Base-by-base conservation (phyloP, 2,329 filamentous ascomycete genomes). In the Fusarium pseudoanthophilum region DNA sequence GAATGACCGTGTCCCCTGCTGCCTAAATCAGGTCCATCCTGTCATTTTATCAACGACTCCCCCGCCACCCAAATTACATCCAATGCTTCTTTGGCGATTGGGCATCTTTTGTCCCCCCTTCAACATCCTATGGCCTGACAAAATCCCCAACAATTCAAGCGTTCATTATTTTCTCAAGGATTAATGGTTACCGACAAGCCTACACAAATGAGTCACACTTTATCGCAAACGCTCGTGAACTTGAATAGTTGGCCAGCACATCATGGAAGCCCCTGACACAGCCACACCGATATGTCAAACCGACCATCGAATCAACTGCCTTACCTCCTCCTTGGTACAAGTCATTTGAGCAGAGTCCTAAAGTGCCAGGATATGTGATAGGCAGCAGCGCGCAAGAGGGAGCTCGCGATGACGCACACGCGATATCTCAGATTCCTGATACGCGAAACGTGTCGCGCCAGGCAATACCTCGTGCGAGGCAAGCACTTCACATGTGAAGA, bases 331-430 rank as follows among this genome's bases (percentile, higher is more conserved):
- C 8, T 46, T 15, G 26, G 43, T 24, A 24, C 39, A 64, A 57
- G 59, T 58, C 72, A 65, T 64, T 34, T 55, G 32, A 51, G 26
- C 46, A 58, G 34, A 55, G 53, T 45, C 45, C 49, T 52, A 51
- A 16, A 42, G 51, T 48, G 43, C 51, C 21, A 62, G 55, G 61
- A 63, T 64, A 40, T 56, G 66, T 59, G 39, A 42, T 61, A 77
- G 75, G 75, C 75, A 77, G 61, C 75, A 77, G 67, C 43, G 49
- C 58, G 48, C 37, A 55, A 30, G 60, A 59, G 40, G 48, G 36
- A 59, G 48, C 67, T 49, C 53, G 51, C 60, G 43, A 66, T 70
- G 60, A 65, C 48, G 67, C 46, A 43, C 39, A 37, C 34, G 20
- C 37, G 57, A 21, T 48, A 67, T 67, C 39, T 52, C 16, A 52